These are phyloP conservation scores for Dioscorea zingiberensis DNA, from an alignment of 106 monocot genomes.

Conservation along the genomic window DNA sequence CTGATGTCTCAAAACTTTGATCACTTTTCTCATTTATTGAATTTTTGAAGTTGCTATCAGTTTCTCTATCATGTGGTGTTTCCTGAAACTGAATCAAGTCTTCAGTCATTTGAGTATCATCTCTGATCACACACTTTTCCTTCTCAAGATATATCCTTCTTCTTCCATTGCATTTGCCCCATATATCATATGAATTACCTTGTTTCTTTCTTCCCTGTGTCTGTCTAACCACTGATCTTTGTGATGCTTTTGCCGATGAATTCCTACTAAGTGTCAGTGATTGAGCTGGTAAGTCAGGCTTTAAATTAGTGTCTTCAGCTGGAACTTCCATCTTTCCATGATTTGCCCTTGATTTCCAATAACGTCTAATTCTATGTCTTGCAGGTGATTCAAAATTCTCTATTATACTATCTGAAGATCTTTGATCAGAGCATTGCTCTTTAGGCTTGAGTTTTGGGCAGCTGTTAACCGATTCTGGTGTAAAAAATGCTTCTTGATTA, in stretches of 20 bases:
- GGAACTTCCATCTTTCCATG: not conserved
- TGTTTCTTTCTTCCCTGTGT: not conserved
- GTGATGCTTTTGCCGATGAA: not conserved
- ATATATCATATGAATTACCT: not conserved
- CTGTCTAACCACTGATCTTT: too few species aligned
- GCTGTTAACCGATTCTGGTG: not conserved
- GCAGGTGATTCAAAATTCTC: not conserved
- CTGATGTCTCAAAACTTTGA: not conserved
- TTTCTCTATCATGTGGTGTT: not conserved
- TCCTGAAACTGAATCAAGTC: not conserved
- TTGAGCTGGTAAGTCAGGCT: not conserved
- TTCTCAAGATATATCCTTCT: not conserved
- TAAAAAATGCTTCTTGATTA: not conserved
- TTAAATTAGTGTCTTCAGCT: conserved; percentile 1
- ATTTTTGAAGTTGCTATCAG: not conserved
- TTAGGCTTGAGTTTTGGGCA: not conserved
- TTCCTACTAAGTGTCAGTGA: not conserved
- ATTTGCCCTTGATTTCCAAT: not conserved
- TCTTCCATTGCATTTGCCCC: not conserved
- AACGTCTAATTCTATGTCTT: not conserved
- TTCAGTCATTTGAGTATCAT: not conserved
- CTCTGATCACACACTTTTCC: not conserved
- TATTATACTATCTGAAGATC: not conserved
- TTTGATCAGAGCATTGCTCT: not conserved
- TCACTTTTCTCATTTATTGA: not conserved